Conservation (phyloP, 139 green algal species). For the Chlorella sp. region DNA sequence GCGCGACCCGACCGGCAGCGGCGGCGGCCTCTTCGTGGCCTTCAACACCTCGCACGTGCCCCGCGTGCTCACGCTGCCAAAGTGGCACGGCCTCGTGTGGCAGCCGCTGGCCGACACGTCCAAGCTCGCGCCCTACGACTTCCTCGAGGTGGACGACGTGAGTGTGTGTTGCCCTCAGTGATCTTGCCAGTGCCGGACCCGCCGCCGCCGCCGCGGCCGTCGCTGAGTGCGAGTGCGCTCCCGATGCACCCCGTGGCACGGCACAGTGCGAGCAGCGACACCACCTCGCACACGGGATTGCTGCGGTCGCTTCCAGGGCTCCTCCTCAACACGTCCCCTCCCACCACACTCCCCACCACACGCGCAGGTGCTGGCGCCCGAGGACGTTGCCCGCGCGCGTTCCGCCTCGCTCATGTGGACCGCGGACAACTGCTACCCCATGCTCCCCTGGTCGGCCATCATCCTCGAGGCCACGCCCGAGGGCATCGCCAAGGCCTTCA, state of each 20-base stretch:
- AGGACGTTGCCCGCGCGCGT: constrained; percentile 26
- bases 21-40: constrained; percentile 55
- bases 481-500: background rate
- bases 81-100: constrained; percentile 56
- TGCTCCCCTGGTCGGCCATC: constrained; percentile 75
- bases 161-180: too few species aligned
- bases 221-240: too few species aligned
- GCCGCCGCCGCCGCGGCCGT: too few species aligned
- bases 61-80: constrained; percentile 47
- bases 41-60: constrained; percentile 65
- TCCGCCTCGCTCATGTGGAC: constrained; percentile 53
- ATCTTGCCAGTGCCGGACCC: too few species aligned
- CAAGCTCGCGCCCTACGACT: constrained; percentile 78
- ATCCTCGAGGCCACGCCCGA: constrained; percentile 62
- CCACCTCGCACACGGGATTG: too few species aligned
- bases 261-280: too few species aligned
- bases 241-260: too few species aligned
- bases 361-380: constrained; percentile 18
- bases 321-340: too few species aligned
- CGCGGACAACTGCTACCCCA: constrained; percentile 47
- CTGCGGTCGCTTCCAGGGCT: background rate
- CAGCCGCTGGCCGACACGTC: constrained; percentile 64
- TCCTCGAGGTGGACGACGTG: constrained; percentile 62
- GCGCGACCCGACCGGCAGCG: background rate
- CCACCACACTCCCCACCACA: background rate